Evolutionary conservation across 1,284 basidiomycete species (phyloP).

Genomic region (Marasmius fiardii): DNA sequence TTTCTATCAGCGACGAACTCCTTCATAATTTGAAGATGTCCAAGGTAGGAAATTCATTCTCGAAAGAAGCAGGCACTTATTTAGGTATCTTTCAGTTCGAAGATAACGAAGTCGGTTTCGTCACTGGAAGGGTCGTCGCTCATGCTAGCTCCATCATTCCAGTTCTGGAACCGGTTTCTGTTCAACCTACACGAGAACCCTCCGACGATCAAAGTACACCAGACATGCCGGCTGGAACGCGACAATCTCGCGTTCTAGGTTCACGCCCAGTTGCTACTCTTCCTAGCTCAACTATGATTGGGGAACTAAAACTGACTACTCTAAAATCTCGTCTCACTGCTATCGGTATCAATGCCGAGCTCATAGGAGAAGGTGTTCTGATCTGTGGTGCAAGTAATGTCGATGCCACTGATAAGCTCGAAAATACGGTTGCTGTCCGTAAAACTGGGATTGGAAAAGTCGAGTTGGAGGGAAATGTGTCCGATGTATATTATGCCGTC

Average conservation of each 20-base stretch:
- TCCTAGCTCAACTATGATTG: constrained; percentile 91
- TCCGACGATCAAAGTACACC: constrained; percentile 13
- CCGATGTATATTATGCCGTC: constrained; percentile 86
- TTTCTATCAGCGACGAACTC: constrained; percentile 89
- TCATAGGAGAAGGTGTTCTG: constrained; percentile 93
- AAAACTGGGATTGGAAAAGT: constrained; percentile 84
- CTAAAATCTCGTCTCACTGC: constrained; percentile 76
- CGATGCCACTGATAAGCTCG: constrained; percentile 45
- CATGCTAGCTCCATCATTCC: constrained; percentile 78
- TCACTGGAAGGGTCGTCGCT: constrained; percentile 80
- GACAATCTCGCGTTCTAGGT: constrained; percentile 49
- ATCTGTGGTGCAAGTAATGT: constrained; percentile 71
- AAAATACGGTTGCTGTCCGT: constrained; percentile 80
- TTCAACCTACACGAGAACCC: constrained; percentile 23
- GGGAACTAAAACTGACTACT: constrained; percentile 86
- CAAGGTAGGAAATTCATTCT: constrained; percentile 49
- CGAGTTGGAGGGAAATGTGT: constrained; percentile 85
- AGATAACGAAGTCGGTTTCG: constrained; percentile 93
- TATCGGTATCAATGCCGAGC: constrained; percentile 82
- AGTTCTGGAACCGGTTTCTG: constrained; percentile 54
- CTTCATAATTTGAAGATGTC: constrained; percentile 84
- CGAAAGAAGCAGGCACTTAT: constrained; percentile 8
- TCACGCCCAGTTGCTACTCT: constrained; percentile 57
- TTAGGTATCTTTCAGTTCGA: constrained; percentile 69
- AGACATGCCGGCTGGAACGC: constrained; percentile 1